Evolutionary conservation across 2,329 filamentous ascomycete species (phyloP).

Genomic region (Colletotrichum theobromicola): DNA sequence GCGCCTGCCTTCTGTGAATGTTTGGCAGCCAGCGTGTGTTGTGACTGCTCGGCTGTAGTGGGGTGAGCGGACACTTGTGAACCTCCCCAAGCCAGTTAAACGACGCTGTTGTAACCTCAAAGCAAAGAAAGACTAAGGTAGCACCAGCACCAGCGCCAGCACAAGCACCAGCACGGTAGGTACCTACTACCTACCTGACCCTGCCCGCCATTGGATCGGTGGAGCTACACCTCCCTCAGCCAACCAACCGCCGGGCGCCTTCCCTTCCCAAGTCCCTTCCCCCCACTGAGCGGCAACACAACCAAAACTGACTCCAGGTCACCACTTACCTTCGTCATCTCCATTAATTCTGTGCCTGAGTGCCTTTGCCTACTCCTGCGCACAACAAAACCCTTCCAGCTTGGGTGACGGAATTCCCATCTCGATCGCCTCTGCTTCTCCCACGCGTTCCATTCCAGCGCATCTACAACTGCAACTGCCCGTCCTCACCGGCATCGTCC

Average conservation of each 20-base stretch:
- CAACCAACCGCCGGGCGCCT: conserved; percentile 14
- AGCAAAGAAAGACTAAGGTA: not conserved
- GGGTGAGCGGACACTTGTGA: not conserved
- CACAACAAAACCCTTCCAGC: conserved; percentile 10
- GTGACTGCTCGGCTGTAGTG: not conserved
- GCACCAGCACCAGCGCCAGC: not conserved
- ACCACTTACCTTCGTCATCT: conserved; percentile 23
- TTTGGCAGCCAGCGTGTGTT: not conserved
- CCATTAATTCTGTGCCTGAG: conserved; percentile 19
- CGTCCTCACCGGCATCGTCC: not conserved
- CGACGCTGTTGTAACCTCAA: not conserved
- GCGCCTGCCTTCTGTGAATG: not conserved
- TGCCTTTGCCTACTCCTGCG: conserved; percentile 4
- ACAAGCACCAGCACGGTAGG: not conserved
- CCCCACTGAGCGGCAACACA: conserved; percentile 19
- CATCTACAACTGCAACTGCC: not conserved
- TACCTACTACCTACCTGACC: not conserved
- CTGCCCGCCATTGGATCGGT: not conserved
- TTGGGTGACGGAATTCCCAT: conserved; percentile 14
- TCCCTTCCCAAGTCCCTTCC: not conserved
- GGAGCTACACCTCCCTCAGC: conserved; percentile 17
- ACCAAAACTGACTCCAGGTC: conserved; percentile 23
- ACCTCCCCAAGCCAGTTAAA: not conserved
- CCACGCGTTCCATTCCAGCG: conserved; percentile 7
- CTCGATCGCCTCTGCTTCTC: conserved; percentile 1